A percentile compares a stretch with the other conserved stretches of the same genome.
Conservation (phyloP, 371 early-diverging fungal species). For the Mortierella sp. region DNA sequence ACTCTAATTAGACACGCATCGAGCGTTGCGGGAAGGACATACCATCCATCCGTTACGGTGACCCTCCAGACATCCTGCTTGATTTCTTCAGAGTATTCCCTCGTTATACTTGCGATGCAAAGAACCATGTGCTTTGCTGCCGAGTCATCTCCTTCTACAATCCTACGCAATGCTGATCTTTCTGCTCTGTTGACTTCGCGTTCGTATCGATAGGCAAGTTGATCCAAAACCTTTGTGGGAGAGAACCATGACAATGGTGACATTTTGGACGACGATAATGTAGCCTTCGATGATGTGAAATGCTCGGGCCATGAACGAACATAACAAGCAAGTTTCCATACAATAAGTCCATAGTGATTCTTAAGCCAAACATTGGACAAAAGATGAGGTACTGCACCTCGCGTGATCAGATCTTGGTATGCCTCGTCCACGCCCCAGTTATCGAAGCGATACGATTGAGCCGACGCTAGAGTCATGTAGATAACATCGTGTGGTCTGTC, state of each 20-base stretch:
- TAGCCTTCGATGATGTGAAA: constrained; percentile 5
- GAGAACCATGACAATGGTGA: constrained; percentile 57
- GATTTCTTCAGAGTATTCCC: constrained; percentile 13
- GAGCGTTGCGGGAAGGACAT: constrained; percentile 67
- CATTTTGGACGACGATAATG: neutral
- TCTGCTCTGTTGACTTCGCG: constrained; percentile 77
- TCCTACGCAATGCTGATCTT: constrained; percentile 74
- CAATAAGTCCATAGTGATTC: constrained; percentile 80
- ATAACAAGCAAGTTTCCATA: constrained; percentile 80
- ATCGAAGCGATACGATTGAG: constrained; percentile 51
- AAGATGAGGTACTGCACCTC: constrained; percentile 59
- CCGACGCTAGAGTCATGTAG: constrained; percentile 52
- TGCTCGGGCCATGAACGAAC: constrained; percentile 69
- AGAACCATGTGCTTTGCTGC: constrained; percentile 76
- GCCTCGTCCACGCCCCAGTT: constrained; percentile 67
- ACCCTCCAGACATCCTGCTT: constrained; percentile 42
- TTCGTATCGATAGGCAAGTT: constrained; percentile 75
- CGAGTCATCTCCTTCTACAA: constrained; percentile 78
- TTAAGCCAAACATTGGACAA: constrained; percentile 69
- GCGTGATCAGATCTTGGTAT: constrained; percentile 50
- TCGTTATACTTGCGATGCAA: constrained; percentile 68
- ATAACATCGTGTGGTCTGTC: constrained; percentile 49
- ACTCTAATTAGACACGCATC: constrained; percentile 69
- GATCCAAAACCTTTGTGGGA: constrained; percentile 63
- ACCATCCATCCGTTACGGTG: constrained; percentile 87